Evolutionary conservation across 129 eudicot species (phyloP), one percentile per base, ranked within the genome.

Genomic region (Centaurea solstitialis): DNA sequence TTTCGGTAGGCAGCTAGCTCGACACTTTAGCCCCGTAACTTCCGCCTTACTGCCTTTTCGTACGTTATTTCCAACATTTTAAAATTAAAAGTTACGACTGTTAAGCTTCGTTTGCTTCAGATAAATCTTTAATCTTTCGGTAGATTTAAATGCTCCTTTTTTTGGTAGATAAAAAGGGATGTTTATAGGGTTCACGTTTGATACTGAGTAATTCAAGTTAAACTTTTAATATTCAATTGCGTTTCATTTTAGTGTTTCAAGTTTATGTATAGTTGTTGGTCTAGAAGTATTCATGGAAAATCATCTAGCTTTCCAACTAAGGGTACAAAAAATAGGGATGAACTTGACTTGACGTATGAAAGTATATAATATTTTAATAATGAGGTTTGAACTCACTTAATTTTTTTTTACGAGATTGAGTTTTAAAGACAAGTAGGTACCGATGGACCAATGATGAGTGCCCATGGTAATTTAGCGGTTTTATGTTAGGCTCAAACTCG

Each of bases 11-110:
- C 57, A 59, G 15, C 73, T 59, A 70, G 57, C 69, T 50, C 73
- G 61, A 78, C 23, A 28, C 79, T 78, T 83, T 71, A 72, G 64
- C 28, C 84, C 87, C 81, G 86, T 59, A 82, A 82, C 77, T 82
- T 76, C 82, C 78, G 86, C 77, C 38, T 7, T 7, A 6, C 22
- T 6, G 8, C 65, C 65, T 57, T 57, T 57, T n/a, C 65, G 9
- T 57, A 4, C 23, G 9, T 8, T 17, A 57, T 57, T 53, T 6
- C 65, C n/a, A 5, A 17, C 9, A 17, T 57, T 57, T n/a, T 57
- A 57, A 17, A 57, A 4, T 17, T 17, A 17, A n/a, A 57, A 57
- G 9, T n/a, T 57, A n/a, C 17, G 59, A 57, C 21, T 6, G 8
- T 50, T 50, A 50, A 17, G 22, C 22, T 13, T n/a, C 65, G 9